These are phyloP conservation scores for Amaranthus cruentus DNA, from an alignment of 148 eudicot species.

Conservation along the genomic window DNA sequence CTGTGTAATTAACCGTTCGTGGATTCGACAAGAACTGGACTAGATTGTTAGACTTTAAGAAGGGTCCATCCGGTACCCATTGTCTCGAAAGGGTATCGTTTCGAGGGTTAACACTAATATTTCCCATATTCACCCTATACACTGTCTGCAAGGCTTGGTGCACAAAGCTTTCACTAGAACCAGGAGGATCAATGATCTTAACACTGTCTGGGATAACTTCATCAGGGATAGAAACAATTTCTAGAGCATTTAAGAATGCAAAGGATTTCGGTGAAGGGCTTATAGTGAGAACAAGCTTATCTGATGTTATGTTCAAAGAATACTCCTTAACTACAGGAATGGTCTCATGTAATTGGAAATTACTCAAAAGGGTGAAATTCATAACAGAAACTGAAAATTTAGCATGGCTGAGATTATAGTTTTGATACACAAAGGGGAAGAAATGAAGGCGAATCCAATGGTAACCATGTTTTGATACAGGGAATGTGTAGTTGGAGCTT, in stretches of 20 bases:
- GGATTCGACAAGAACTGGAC: conserved; percentile 29
- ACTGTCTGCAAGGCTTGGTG: conserved; percentile 41
- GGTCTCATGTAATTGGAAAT: conserved; percentile 31
- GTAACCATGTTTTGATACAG: conserved; percentile 40
- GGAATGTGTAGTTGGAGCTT: conserved; percentile 40
- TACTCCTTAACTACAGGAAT: conserved; percentile 44
- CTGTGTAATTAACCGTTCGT: conserved; percentile 36
- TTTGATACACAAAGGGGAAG: conserved; percentile 39
- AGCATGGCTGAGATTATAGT: conserved; percentile 36
- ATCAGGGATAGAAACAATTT: conserved; percentile 55
- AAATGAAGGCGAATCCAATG: conserved; percentile 58
- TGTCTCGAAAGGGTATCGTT: conserved; percentile 49
- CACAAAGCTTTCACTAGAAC: conserved; percentile 21
- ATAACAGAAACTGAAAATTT: conserved; percentile 47
- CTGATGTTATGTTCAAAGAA: conserved; percentile 41
- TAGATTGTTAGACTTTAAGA: conserved; percentile 31
- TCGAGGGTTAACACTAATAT: conserved; percentile 30
- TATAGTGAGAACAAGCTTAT: conserved; percentile 37
- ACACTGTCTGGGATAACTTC: conserved; percentile 45
- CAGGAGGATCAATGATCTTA: conserved; percentile 25
- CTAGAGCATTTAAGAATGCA: conserved; percentile 55
- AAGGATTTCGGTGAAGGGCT: conserved; percentile 43
- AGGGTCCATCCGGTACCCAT: conserved; percentile 49
- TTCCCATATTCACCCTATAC: conserved; percentile 63
- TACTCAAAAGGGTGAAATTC: conserved; percentile 45